Conservation (phyloP, 345 rosid species). For the Jatropha curcas region DNA sequence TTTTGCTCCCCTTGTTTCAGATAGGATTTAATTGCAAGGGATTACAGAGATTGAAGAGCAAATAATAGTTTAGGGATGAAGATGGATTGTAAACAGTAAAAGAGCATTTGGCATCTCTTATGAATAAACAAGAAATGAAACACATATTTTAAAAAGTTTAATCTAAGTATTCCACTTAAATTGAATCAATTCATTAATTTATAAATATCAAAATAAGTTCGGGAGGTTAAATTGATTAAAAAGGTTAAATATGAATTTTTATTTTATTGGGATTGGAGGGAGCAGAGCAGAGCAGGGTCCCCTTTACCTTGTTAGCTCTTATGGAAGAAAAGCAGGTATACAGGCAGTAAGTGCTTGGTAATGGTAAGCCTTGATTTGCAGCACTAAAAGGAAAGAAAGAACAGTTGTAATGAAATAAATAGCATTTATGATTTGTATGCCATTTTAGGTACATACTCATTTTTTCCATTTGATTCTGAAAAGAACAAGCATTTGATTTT, state of each 20-base stretch:
- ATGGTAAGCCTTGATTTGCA: not conserved
- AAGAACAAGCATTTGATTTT: too few species aligned
- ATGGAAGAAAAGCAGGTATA: not conserved
- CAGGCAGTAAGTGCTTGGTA: not conserved
- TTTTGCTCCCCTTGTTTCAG: not conserved
- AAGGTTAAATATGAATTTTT: too few species aligned
- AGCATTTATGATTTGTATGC: constrained; percentile 2
- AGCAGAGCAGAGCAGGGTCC: too few species aligned
- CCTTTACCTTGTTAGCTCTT: too few species aligned
- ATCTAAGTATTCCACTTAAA: too few species aligned
- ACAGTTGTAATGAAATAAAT: not conserved
- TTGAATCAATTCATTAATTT: too few species aligned
- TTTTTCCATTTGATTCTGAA: too few species aligned
- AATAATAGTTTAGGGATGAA: not conserved
- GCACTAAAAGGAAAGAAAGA: not conserved
- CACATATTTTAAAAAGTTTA: too few species aligned
- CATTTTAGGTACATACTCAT: not conserved
- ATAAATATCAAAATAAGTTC: too few species aligned
- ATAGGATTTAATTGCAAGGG: not conserved
- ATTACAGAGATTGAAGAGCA: not conserved
- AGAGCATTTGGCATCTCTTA: too few species aligned
- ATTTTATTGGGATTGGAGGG: not conserved
- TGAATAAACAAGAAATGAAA: too few species aligned
- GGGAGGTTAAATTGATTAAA: too few species aligned
- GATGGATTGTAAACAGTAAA: not conserved